Conservation (phyloP, 192 early-diverging fungal genomes). For the Neocallimastix lanati region DNA sequence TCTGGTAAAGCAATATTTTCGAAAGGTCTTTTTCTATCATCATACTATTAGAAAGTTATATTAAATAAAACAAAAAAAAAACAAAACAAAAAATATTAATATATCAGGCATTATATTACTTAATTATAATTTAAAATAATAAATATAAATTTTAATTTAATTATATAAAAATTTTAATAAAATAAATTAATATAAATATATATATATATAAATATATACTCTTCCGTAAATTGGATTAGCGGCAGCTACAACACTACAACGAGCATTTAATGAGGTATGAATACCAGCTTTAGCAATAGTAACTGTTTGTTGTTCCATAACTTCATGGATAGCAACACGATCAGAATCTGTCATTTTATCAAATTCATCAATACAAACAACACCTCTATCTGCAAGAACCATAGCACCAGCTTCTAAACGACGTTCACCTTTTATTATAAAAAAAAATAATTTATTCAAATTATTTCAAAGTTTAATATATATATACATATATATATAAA, state of each 20-base stretch:
- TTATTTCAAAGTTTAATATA: no score
- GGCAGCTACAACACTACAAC: slow-evolving; percentile 89
- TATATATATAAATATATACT: no score
- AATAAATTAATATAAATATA: no score
- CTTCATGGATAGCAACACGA: slow-evolving; percentile 97
- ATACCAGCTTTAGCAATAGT: slow-evolving; percentile 98
- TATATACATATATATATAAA: no score
- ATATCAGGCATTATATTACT: no score
- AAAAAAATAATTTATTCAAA: no score
- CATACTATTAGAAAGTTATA: no score
- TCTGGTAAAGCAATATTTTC: slow-evolving; percentile 93
- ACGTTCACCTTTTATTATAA: slow-evolving; percentile 41
- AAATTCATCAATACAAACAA: slow-evolving; percentile 99
- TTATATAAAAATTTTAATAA: no score
- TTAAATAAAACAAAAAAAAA: no score
- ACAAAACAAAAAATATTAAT: no score
- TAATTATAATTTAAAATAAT: no score
- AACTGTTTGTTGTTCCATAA: slow-evolving; percentile 99
- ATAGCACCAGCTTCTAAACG: slow-evolving; percentile 93
- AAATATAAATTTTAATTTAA: no score
- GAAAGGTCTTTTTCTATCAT: slow-evolving; percentile 65
- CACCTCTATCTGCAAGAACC: slow-evolving; percentile 91
- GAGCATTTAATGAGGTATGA: slow-evolving; percentile 89
- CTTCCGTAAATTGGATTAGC: slow-evolving; percentile 86
- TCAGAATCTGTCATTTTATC: slow-evolving; percentile 98